Base-by-base conservation (phyloP, 2,329 filamentous ascomycete genomes). In the Apiospora koreana region DNA sequence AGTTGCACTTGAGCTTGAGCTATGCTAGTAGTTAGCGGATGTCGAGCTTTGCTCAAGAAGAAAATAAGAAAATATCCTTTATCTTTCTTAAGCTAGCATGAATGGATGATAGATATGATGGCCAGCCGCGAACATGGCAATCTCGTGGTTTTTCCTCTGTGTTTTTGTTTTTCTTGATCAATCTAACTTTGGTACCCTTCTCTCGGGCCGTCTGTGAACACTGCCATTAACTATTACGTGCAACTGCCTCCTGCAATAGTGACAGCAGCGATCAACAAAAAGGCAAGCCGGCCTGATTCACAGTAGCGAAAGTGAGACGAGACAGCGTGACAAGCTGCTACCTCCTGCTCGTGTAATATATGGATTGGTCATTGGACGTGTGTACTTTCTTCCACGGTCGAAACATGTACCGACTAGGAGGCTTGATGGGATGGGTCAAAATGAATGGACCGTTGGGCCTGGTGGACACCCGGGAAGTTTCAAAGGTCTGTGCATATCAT, bases 401-500 rank as follows among this genome's bases (percentile, higher is more conserved):
- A 58, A 58, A 58, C 28, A 35, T 58, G 50, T 35, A 58, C 50
- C 50, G 31, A 62, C 54, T 18, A 62, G 54, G 54, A 62, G 54
- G 54, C 28, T 62, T 58, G 50, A 35, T 58, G 46, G 46, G 46
- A 54, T 54, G 54, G 31, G 18, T 18, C 54, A 62, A 38, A 62
- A 62, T 62, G 54, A 62, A 62, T 62, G 54, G 31, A 62, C 54
- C 31, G 54, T 62, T 38, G 31, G 9, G 54, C 54, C 54, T 38
- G 54, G 54, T 62, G 54, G 28, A n/a, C 54, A 62, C 31, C 54
- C 54, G 31, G 54, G 54, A 62, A 62, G 54, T 62, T 62, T 38
- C 31, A 62, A 62, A n/a, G 54, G 54, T 62, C 54, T 62, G 54
- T 62, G 54, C 54, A 62, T 62, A 18, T 62, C 54, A 62, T n/a